Base-by-base conservation (phyloP, 2,329 filamentous ascomycete genomes). In the Exophiala viscosa region DNA sequence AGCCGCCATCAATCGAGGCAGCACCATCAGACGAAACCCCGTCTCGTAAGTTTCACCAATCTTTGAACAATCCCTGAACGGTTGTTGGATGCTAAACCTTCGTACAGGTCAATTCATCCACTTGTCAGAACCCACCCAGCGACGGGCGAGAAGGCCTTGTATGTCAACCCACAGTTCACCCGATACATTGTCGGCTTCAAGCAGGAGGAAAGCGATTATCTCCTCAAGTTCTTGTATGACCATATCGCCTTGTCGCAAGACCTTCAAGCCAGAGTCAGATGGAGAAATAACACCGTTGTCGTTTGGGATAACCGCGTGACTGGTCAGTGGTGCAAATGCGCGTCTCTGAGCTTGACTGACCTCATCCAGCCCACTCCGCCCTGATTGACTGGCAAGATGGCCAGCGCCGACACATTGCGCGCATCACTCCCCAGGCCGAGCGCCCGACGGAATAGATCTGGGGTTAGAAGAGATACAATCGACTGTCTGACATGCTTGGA, bases 311-410 rank as follows among this genome's bases (percentile, higher is more conserved):
- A 61, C 45, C 52, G 61, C 14, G 55, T 60, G 14, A 57, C 54
- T 9, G 35, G 28, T 54, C 14, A 50, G 47, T 50, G 13, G 8
- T 20, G 11, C 31, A 17, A 14, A 32, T 9, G n/a, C 8, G 5
- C 23, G 32, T 42, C 17, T 13, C 23, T 62, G 58, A 75, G 76
- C 58, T 63, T 73, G 28, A 72, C 76, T 5, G 15, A 54, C 42
- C 11, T 5, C n/a, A 17, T 18, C 46, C 39, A 44, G 68, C 72
- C 3, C 76, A 80, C 58, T 72, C 74, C 2, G 76, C 76, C 10
- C 64, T 78, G 42, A 60, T 79, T 31, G 77, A 79, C 52, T 79
- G 76, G 76, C 68, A 76, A 23, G 74, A 76, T 63, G 76, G 76
- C 17, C 69, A 73, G 49, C 65, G 77, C n/a, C 71, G 77, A 58